Percentiles rank a stretch among this genome's conserved stretches.
Conservation (phyloP, 306 rosid species). For the Quercus parvula region DNA sequence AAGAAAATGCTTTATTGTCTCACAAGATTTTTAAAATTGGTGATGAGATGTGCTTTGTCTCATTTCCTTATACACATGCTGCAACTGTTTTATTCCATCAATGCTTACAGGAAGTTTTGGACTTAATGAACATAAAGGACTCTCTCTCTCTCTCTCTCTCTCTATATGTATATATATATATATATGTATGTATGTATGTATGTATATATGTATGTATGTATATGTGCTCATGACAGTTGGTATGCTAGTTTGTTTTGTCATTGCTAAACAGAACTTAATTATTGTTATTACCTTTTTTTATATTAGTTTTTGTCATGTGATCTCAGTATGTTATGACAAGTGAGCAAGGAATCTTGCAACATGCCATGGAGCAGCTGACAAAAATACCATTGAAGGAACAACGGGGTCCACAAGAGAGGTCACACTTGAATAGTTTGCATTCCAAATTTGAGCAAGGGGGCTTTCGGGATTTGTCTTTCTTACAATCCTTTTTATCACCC, state of each 20-base stretch:
- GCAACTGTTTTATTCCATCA: not conserved
- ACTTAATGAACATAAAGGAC: not conserved
- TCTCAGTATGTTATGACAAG: constrained; percentile 82
- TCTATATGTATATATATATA: too few relatives aligned
- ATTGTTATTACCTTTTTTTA: constrained; percentile 12
- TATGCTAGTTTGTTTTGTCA: not conserved
- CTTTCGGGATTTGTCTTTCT: constrained; percentile 63
- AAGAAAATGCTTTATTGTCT: not conserved
- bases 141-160: not conserved
- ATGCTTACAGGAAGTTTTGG: not conserved
- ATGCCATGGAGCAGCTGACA: constrained; percentile 88
- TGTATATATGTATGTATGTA: too few relatives aligned
- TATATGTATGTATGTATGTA: not conserved
- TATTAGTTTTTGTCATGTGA: constrained; percentile 9
- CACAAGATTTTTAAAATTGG: not conserved
- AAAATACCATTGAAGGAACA: constrained; percentile 95
- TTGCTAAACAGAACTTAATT: not conserved
- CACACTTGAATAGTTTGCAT: constrained; percentile 74
- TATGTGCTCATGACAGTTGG: not conserved
- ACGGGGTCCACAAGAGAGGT: constrained; percentile 89
- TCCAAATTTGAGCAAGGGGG: constrained; percentile 60
- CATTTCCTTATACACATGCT: not conserved
- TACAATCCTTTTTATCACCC: constrained; percentile 81
- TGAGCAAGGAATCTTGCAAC: constrained; percentile 74
- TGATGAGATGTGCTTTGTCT: not conserved